Conservation (phyloP, 1,139 yeast genomes). For the Kodamaea derodonti region DNA sequence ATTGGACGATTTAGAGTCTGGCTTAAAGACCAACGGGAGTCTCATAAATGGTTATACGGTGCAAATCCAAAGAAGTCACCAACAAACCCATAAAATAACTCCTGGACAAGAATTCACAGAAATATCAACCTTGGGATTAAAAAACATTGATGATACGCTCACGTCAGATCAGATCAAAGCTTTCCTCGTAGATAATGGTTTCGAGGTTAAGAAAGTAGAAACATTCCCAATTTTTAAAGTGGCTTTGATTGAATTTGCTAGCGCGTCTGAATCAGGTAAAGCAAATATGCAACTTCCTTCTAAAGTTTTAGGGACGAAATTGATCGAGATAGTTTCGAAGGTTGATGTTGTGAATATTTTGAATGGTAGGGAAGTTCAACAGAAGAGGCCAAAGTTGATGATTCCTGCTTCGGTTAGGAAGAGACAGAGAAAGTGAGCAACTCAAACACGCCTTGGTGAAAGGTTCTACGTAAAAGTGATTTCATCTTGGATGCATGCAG, state of each 20-base stretch:
- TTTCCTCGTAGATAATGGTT: conserved; percentile 32
- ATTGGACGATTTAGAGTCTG: conserved; percentile 35
- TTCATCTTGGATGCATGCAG: too few relatives aligned
- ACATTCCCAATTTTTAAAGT: conserved; percentile 47
- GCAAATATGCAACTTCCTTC: conserved; percentile 53
- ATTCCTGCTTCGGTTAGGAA: conserved; percentile 18
- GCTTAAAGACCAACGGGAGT: conserved; percentile 31
- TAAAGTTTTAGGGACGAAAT: conserved; percentile 28
- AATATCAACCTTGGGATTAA: conserved; percentile 37
- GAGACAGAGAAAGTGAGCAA: conserved; percentile 8
- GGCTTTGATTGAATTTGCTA: conserved; percentile 52
- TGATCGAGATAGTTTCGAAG: conserved; percentile 35
- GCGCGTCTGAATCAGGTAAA: conserved; percentile 50
- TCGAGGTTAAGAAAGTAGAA: conserved; percentile 32
- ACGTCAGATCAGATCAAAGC: conserved; percentile 37
- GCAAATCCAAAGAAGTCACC: conserved; percentile 28
- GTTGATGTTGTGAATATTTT: conserved; percentile 21
- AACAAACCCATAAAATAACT: conserved; percentile 17
- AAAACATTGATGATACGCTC: conserved; percentile 45
- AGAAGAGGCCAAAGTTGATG: conserved; percentile 9
- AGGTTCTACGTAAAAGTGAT: too few relatives aligned
- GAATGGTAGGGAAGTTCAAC: background rate
- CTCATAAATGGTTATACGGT: conserved; percentile 40
- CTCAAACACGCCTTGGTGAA: too few relatives aligned
- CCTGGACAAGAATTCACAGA: conserved; percentile 23